Conservation (phyloP, 495 filamentous ascomycete genomes). For the Penicillium turbatum region DNA sequence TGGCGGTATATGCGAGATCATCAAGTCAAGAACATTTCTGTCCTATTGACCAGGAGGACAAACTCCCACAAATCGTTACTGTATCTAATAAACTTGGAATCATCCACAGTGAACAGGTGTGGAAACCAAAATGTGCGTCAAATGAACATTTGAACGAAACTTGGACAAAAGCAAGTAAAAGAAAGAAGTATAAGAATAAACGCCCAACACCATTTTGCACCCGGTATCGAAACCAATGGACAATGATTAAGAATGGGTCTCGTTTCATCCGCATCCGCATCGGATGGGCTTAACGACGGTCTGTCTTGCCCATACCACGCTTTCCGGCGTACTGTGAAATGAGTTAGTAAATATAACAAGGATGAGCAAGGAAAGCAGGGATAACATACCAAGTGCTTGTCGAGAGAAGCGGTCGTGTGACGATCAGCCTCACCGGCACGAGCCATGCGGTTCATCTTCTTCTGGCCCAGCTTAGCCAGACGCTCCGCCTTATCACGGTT, state of each 20-base stretch:
- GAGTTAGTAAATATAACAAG: conserved; percentile 22
- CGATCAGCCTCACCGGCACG: conserved; percentile 94
- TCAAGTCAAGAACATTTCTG: conserved; percentile 31
- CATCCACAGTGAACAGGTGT: conserved; percentile 14
- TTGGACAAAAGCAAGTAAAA: conserved; percentile 8
- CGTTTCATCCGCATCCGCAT: conserved; percentile 23
- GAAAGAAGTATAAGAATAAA: conserved; percentile 14
- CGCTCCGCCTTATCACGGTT: conserved; percentile 76
- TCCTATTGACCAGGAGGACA: conserved; percentile 24
- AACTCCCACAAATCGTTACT: conserved; percentile 21
- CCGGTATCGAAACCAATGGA: conserved; percentile 34
- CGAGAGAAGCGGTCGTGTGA: conserved; percentile 73
- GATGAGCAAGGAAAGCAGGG: neutral
- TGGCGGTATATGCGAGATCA: conserved; percentile 30
- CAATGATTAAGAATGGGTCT: conserved; percentile 35
- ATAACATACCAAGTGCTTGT: conserved; percentile 83
- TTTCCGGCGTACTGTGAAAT: conserved; percentile 50
- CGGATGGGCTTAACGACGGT: conserved; percentile 43
- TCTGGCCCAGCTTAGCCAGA: conserved; percentile 82
- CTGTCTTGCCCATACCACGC: conserved; percentile 55
- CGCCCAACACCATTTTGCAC: conserved; percentile 36
- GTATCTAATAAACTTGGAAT: conserved; percentile 5
- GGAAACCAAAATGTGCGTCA: conserved; percentile 14
- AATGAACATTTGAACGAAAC: conserved; percentile 12
- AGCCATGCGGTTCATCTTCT: conserved; percentile 98